Evolutionary conservation across 257 asterid genomes (phyloP), one percentile per base, ranked within the genome.

Genomic region (Solanum chilense): DNA sequence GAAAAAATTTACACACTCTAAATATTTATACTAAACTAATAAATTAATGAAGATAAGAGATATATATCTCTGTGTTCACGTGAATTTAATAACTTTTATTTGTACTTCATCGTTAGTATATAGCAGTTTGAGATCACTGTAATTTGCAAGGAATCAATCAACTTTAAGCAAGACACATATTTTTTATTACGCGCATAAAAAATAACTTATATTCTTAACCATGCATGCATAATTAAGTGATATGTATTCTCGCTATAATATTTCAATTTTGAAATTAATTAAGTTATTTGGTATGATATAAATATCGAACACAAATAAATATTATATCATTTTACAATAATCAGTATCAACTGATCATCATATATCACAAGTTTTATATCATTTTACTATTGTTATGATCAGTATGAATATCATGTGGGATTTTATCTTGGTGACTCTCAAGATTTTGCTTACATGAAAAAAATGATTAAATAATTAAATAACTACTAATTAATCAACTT

Each of bases 371-470:
- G 42, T 75, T 12, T 3, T 21, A 41, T 41, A 75, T n/a, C 29
- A 47, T 76, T 91, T 89, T 86, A 87, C 87, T 49, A 45, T 70
- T 52, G 62, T 52, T 47, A 66, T 60, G 52, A 16, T 60, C 78
- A 37, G 12, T 25, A 39, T 11, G 12, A 37, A 6, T 60, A 87
- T 90, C 47, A 47, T 83, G 73, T 60, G 14, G 33, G 74, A 76
- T 74, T 74, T 37, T 90, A 88, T 89, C 70, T 85, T 89, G 91
- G 89, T 90, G 92, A 89, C 91, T 85, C 91, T 85, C 68, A 77
- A 86, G 88, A 91, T 92, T 88, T 86, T 85, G 88, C 84, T 58
- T 76, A 64, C 85, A 66, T 45, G 33, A 83, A 66, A 88, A 25
- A 66, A 44, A 87, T 47, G 35, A 47, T 70, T 82, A 37, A 37